Conservation (phyloP, 768 basidiomycete species). For the Tremella yokohamensis region DNA sequence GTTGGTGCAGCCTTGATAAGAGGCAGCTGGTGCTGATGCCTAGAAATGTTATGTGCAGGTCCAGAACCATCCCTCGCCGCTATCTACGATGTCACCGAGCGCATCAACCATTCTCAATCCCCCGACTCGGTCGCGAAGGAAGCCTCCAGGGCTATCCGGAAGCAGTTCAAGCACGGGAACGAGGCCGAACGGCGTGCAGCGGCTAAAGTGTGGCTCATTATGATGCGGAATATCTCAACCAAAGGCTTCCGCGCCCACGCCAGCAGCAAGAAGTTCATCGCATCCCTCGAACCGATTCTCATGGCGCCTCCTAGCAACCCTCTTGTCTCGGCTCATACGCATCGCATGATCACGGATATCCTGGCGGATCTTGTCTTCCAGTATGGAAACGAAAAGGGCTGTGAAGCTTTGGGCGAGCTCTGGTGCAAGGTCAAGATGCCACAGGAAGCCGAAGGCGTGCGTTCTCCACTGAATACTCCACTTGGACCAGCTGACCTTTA, state of each 20-base stretch:
- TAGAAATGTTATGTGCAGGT: slow-evolving; percentile 29
- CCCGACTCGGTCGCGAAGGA: slow-evolving; percentile 74
- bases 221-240: slow-evolving; percentile 75
- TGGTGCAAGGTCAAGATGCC: slow-evolving; percentile 77
- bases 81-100: slow-evolving; percentile 79
- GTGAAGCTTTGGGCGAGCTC: slow-evolving; percentile 63
- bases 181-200: slow-evolving; percentile 30
- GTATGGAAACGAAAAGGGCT: slow-evolving; percentile 53
- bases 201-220: slow-evolving; percentile 72
- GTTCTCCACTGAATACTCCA: slow-evolving; percentile 24
- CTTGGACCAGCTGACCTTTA: slow-evolving; percentile 9
- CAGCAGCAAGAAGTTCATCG: slow-evolving; percentile 35
- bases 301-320: slow-evolving; percentile 31
- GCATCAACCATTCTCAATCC: slow-evolving; percentile 59
- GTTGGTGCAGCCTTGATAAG: slow-evolving; percentile 19
- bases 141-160: slow-evolving; percentile 72
- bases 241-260: slow-evolving; percentile 59
- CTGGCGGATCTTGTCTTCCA: slow-evolving; percentile 76
- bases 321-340: slow-evolving; percentile 27
- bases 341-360: slow-evolving; percentile 62
- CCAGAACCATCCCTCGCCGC: slow-evolving; percentile 58
- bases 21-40: neutral
- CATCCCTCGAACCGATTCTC: slow-evolving; percentile 27
- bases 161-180: slow-evolving; percentile 68
- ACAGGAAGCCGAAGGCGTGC: slow-evolving; percentile 75